Evolutionary conservation across 305 asterid species (phyloP).

Genomic region (Fraxinus nigra): DNA sequence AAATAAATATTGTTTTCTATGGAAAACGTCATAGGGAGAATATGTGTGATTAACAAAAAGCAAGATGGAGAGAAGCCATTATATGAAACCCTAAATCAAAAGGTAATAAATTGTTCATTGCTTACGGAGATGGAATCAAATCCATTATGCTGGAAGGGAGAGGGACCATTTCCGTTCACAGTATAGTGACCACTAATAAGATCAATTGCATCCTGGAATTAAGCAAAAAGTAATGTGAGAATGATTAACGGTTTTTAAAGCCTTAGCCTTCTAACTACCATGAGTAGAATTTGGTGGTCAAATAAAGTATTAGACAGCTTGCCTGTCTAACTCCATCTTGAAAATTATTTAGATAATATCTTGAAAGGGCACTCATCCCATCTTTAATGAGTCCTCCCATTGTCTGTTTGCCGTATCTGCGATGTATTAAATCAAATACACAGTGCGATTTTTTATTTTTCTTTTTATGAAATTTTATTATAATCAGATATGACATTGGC

Average conservation of each 20-base stretch:
- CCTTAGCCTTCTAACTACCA: not conserved
- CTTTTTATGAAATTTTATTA: not conserved
- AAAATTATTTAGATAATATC: conserved; percentile 83
- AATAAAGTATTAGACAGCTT: conserved; percentile 22
- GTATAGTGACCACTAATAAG: conserved; percentile 82
- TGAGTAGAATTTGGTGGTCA: not conserved
- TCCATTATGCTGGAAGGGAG: conserved; percentile 60
- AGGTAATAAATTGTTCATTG: conserved; percentile 1
- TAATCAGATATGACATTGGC: not conserved
- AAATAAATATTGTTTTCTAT: not conserved
- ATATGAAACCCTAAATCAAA: not conserved
- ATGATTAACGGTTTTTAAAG: conserved; percentile 2
- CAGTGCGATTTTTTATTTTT: not conserved
- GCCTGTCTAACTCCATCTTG: conserved; percentile 72
- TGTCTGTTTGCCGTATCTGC: conserved; percentile 95
- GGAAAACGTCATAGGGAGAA: not conserved
- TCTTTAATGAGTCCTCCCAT: conserved; percentile 77
- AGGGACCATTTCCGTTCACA: conserved; percentile 56
- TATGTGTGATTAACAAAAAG: not conserved
- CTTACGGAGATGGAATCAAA: conserved; percentile 40
- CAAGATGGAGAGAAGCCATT: not conserved
- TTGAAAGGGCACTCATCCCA: conserved; percentile 89
- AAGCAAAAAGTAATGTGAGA: conserved; percentile 17
- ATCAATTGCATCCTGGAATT: conserved; percentile 82
- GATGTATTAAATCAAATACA: conserved; percentile 18